phyloP scores from a whole-genome alignment of 306 rosid genomes.

The Bauhinia variegata region DNA sequence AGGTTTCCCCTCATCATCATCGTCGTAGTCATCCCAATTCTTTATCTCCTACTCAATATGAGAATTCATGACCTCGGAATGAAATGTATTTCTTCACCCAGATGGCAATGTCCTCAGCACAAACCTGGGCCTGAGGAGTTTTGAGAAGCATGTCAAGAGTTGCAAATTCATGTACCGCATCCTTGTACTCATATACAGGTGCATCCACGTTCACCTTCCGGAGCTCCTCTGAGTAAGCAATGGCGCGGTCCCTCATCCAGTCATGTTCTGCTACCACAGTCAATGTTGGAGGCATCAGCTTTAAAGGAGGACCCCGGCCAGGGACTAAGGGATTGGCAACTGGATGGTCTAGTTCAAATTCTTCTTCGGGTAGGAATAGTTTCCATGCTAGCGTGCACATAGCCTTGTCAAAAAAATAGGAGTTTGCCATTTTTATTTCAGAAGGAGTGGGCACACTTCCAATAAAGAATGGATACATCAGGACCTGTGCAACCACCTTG shows the following conservation, averaged over 20 bases:
- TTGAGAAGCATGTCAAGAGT: conserved; percentile 90
- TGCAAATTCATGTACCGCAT: conserved; percentile 93
- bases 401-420: conserved; percentile 90
- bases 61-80: conserved; percentile 91
- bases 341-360: conserved; percentile 85
- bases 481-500: conserved; percentile 91
- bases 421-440: conserved; percentile 89
- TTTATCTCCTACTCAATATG: conserved; percentile 60
- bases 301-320: conserved; percentile 73
- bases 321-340: conserved; percentile 87
- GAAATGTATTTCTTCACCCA: conserved; percentile 96
- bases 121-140: conserved; percentile 88
- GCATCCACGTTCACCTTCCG: conserved; percentile 90
- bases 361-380: conserved; percentile 80
- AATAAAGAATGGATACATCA: conserved; percentile 85
- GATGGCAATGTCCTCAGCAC: conserved; percentile 94
- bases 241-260: conserved; percentile 99
- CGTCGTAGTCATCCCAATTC: conserved; percentile 22
- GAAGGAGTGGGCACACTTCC: conserved; percentile 91
- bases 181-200: conserved; percentile 88
- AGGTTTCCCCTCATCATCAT: conserved; percentile 36
- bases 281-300: conserved; percentile 89
- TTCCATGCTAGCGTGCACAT: conserved; percentile 97
- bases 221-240: conserved; percentile 94
- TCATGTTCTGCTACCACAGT: conserved; percentile 94